Conservation (phyloP, 1,284 basidiomycete genomes). For the Caloboletus firmus region DNA sequence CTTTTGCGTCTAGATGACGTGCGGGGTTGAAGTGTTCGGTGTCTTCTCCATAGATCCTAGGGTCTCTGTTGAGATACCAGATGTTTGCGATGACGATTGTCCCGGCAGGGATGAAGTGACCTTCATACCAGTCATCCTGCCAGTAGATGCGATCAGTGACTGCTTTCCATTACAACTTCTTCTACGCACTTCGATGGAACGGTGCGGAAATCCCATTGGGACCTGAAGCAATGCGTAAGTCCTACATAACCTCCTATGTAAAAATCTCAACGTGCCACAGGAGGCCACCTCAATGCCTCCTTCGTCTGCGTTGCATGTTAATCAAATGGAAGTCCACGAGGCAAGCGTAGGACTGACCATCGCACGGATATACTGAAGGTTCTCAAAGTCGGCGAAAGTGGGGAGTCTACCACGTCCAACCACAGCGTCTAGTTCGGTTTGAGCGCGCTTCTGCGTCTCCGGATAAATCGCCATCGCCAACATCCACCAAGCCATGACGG, state of each 20-base stretch:
- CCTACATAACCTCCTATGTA: background rate
- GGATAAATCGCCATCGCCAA: slow-evolving; percentile 41
- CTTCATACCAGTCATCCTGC: too few species aligned
- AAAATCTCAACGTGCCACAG: background rate
- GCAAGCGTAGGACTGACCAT: background rate
- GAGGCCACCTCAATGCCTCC: slow-evolving; percentile 8
- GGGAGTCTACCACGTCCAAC: slow-evolving; percentile 26
- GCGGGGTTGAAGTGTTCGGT: too few species aligned
- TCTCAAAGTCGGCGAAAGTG: background rate
- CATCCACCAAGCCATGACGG: slow-evolving; percentile 33
- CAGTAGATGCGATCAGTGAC: too few species aligned
- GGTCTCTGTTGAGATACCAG: too few species aligned
- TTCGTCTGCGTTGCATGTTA: background rate
- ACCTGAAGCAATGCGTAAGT: background rate
- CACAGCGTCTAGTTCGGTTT: slow-evolving; percentile 40
- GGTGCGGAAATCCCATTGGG: background rate
- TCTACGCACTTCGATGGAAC: background rate
- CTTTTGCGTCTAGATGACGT: too few species aligned
- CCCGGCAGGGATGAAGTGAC: too few species aligned
- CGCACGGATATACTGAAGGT: slow-evolving; percentile 5
- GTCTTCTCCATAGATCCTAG: too few species aligned
- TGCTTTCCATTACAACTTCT: background rate
- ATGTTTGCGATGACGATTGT: too few species aligned
- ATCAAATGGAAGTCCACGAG: background rate
- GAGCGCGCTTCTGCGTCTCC: slow-evolving; percentile 38